Conservation (phyloP, 495 filamentous ascomycete genomes). For the Penicillium macrosclerotiorum region DNA sequence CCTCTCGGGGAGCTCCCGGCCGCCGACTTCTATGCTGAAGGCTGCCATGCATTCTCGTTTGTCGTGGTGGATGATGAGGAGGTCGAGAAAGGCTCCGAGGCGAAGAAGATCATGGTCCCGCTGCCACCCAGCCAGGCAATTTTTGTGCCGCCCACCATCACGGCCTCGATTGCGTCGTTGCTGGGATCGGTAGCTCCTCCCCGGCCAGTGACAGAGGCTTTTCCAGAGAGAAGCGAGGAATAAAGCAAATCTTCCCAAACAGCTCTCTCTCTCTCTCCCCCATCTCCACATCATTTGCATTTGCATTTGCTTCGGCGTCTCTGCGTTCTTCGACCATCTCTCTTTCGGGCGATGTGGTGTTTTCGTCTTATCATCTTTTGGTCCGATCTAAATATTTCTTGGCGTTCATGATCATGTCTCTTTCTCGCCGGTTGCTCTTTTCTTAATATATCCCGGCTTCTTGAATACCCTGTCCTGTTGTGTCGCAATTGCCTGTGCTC, state of each 20-base stretch:
- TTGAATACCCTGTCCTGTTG: constrained; percentile 4
- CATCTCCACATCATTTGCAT: constrained; percentile 5
- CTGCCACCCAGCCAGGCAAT: constrained; percentile 6
- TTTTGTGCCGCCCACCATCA: constrained; percentile 8
- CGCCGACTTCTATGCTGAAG: constrained; percentile 70
- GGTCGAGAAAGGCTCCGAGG: constrained; percentile 22
- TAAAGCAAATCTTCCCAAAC: no score
- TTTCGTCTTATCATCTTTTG: background rate
- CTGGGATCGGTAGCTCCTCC: constrained; percentile 24
- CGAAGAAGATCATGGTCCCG: constrained; percentile 25
- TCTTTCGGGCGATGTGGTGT: constrained; percentile 7
- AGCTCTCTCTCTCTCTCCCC: background rate
- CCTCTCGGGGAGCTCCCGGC: constrained; percentile 70
- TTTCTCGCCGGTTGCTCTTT: background rate
- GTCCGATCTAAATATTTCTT: no score
- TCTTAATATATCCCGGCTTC: background rate
- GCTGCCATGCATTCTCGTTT: constrained; percentile 59
- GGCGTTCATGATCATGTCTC: background rate
- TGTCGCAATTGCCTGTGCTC: background rate
- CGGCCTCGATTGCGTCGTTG: constrained; percentile 31
- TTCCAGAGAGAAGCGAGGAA: background rate
- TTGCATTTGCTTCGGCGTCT: constrained; percentile 24
- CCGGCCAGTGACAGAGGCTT: background rate
- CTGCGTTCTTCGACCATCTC: no score
- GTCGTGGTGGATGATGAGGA: constrained; percentile 60